Evolutionary conservation across 1,139 yeast genomes (phyloP).

Genomic region (Suhomyces maxii): DNA sequence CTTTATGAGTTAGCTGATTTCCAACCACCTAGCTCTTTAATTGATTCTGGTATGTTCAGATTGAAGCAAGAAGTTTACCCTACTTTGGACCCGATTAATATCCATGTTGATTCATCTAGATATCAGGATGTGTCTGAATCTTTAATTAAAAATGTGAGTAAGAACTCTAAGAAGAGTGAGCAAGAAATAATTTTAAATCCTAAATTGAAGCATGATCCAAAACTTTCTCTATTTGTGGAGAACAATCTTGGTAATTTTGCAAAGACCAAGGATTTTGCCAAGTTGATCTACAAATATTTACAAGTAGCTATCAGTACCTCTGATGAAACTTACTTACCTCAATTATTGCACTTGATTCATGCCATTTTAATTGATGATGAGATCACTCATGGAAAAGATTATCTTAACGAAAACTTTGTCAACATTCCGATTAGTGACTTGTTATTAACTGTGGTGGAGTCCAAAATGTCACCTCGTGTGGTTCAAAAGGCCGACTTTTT

Average conservation of each 20-base stretch:
- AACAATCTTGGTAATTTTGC: conserved; percentile 50
- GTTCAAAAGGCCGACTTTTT: conserved; percentile 56
- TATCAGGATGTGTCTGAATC: conserved; percentile 37
- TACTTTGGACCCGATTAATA: conserved; percentile 40
- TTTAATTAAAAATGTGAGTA: conserved; percentile 28
- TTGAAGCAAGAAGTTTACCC: conserved; percentile 43
- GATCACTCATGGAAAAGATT: conserved; percentile 34
- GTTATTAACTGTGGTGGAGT: conserved; percentile 51
- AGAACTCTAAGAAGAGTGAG: conserved; percentile 29
- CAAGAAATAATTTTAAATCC: conserved; percentile 47
- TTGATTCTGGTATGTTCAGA: conserved; percentile 44
- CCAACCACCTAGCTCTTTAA: conserved; percentile 41
- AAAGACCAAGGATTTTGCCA: conserved; percentile 53
- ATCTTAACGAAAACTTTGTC: conserved; percentile 47
- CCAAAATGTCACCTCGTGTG: conserved; percentile 50
- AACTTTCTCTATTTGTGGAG: conserved; percentile 30
- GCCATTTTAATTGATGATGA: conserved; percentile 63
- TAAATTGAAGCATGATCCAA: conserved; percentile 4
- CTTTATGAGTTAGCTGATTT: conserved; percentile 42
- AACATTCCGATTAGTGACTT: conserved; percentile 57
- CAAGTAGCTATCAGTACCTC: conserved; percentile 50
- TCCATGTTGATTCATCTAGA: conserved; percentile 35
- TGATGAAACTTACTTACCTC: conserved; percentile 56
- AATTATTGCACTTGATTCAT: conserved; percentile 65
- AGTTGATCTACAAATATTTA: conserved; percentile 55